Evolutionary conservation across 495 filamentous ascomycete species (phyloP).

Genomic region (Tuber magnatum): DNA sequence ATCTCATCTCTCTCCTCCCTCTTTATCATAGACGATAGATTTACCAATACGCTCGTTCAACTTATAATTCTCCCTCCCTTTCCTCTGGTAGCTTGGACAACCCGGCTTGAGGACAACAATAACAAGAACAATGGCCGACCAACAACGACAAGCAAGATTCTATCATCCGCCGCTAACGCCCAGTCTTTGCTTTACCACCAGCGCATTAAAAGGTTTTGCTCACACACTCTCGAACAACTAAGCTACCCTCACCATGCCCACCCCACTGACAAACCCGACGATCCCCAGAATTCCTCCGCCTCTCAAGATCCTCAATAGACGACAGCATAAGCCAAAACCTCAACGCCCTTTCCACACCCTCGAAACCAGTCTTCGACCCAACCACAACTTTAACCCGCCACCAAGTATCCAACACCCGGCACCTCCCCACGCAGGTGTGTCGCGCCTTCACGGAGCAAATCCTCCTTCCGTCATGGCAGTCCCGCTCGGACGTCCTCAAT

Average conservation of each 20-base stretch:
- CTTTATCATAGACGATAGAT: background rate
- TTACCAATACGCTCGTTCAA: background rate
- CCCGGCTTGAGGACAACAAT: background rate
- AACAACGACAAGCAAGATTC: conserved; percentile 6
- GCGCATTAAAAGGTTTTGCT: conserved; percentile 64
- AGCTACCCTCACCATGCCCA: background rate
- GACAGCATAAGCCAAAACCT: conserved; percentile 90
- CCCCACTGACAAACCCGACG: conserved; percentile 23
- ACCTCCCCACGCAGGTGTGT: conserved; percentile 53
- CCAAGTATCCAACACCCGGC: conserved; percentile 48
- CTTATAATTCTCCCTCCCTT: background rate
- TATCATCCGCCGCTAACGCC: conserved; percentile 61
- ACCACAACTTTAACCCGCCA: conserved; percentile 57
- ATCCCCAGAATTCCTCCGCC: conserved; percentile 74
- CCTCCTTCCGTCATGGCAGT: conserved; percentile 83
- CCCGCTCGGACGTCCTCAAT: conserved; percentile 71
- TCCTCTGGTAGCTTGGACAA: background rate
- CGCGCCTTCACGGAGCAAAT: conserved; percentile 66
- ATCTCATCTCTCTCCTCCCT: background rate
- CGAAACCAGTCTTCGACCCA: conserved; percentile 66
- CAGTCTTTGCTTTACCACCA: conserved; percentile 88
- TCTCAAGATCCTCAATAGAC: conserved; percentile 79
- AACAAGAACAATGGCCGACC: background rate
- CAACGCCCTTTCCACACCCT: conserved; percentile 78
- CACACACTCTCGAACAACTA: conserved; percentile 7